Evolutionary conservation across 2,329 filamentous ascomycete species (phyloP), one percentile per base, ranked within the genome.

Genomic region (Cryphonectria parasitica): DNA sequence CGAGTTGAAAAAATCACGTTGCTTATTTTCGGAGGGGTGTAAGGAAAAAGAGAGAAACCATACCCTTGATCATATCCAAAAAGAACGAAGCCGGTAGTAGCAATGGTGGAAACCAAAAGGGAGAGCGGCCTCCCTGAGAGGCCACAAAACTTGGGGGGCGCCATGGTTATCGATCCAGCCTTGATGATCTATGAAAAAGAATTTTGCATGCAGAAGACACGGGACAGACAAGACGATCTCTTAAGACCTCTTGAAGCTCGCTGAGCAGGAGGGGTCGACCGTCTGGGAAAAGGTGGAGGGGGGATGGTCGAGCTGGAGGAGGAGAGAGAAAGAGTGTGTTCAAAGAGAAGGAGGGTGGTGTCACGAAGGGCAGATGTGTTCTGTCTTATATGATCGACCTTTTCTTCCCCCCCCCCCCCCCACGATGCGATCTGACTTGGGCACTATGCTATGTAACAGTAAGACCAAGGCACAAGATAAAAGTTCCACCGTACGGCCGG

Each of bases 11-110:
- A 4, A 41, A 28, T 36, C 56, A 60, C 17, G 56, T 36, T 60
- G 10, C 15, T 58, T 8, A 13, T n/a, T 58, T 58, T 22, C 31
- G 13, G 36, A 39, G 36, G 36, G 36, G 7, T n/a, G n/a, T n/a
- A 11, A 39, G 10, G 5, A 39, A 39, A 39, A 7, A 7, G 49
- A n/a, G 39, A 28, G 11, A 15, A 19, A 17, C 77, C 80, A 74
- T 75, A 83, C 81, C 81, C 82, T 77, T 84, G 87, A 71, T 88
- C 86, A 75, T 88, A 88, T 69, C 86, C 86, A 72, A 88, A 88
- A n/a, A 88, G 83, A 39, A 89, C 77, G 80, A 90, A 90, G 31
- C 87, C 89, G 65, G 87, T 89, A 0, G 89, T 91, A 4, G 89
- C 88, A 36, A 91, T 84, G n/a, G 85, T 84, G 1, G 89, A 89